phyloP scores from a whole-genome alignment of 129 eudicot species.

The Flaveria ramosissima region DNA sequence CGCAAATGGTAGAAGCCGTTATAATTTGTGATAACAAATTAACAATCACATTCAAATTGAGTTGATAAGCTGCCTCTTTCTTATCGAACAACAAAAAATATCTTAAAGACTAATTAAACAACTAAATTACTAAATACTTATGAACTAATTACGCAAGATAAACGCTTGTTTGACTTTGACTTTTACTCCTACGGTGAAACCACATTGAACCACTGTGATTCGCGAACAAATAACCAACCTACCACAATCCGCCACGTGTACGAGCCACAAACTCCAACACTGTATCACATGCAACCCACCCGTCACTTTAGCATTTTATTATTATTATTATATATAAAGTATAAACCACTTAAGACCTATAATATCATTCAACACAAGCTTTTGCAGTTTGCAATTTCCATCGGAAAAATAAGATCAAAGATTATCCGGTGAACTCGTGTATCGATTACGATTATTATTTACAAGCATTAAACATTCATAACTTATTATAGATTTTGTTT shows the following conservation, averaged over 20 bases:
- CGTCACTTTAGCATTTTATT: conserved; percentile 34
- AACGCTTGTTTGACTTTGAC: conserved; percentile 38
- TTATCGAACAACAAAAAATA: not conserved
- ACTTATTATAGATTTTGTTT: not conserved
- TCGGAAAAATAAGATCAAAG: conserved; percentile 1
- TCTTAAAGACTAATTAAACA: not conserved
- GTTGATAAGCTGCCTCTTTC: not conserved
- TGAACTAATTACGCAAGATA: conserved; percentile 14
- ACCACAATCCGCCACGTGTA: conserved; percentile 34
- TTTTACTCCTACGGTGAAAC: not conserved
- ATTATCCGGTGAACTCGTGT: conserved; percentile 5
- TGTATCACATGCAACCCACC: conserved; percentile 36
- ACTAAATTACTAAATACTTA: not conserved
- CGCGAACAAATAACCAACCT: conserved; percentile 26
- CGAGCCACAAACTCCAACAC: conserved; percentile 6
- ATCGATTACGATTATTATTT: no score
- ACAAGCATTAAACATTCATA: not conserved
- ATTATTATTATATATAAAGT: not conserved
- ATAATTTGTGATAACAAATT: not conserved
- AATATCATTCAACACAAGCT: not conserved
- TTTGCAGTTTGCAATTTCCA: conserved; percentile 14
- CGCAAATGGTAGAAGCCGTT: not conserved
- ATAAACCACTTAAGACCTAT: not conserved
- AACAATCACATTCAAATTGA: not conserved
- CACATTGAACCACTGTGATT: conserved; percentile 10